phyloP scores from a whole-genome alignment of 345 rosid genomes.

The Brassica carinata region DNA sequence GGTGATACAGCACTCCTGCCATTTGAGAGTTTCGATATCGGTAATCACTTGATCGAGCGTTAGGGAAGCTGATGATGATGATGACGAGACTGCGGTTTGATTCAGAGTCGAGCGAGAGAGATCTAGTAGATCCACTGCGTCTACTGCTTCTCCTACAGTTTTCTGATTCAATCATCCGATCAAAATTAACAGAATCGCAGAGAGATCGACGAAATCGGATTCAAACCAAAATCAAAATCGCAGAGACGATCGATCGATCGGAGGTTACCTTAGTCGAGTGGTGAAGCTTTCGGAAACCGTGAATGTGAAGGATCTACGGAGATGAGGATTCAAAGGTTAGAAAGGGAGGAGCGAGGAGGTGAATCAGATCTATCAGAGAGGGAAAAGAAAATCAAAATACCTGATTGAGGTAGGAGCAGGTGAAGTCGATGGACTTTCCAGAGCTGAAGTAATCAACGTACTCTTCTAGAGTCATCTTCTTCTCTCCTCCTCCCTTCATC shows the following conservation, averaged over 20 bases:
- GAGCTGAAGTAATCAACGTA: slow-evolving; percentile 30
- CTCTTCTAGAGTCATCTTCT: slow-evolving; percentile 37
- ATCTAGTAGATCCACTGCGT: slow-evolving; percentile 22
- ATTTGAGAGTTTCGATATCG: slow-evolving; percentile 39
- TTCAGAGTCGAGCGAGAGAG: slow-evolving; percentile 34
- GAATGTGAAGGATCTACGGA: background rate
- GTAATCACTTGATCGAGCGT: slow-evolving; percentile 34
- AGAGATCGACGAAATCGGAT: slow-evolving; percentile 30
- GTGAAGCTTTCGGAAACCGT: background rate
- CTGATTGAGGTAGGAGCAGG: slow-evolving; percentile 40
- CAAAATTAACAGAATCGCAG: no score
- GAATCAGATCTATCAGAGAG: background rate
- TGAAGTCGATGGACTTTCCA: background rate
- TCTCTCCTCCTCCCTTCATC: slow-evolving; percentile 19
- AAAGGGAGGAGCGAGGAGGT: background rate
- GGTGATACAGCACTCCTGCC: slow-evolving; percentile 40
- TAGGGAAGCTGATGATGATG: background rate
- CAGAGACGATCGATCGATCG: no score
- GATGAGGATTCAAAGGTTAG: background rate
- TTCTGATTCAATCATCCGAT: slow-evolving; percentile 15
- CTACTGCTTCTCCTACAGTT: slow-evolving; percentile 23
- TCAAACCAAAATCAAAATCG: background rate
- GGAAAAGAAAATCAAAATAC: background rate
- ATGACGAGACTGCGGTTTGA: slow-evolving; percentile 2
- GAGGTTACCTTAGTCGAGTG: background rate